Evolutionary conservation across 192 early-diverging fungal species (phyloP), one percentile per base, ranked within the genome.

Genomic region (Rhizophagus sp.): DNA sequence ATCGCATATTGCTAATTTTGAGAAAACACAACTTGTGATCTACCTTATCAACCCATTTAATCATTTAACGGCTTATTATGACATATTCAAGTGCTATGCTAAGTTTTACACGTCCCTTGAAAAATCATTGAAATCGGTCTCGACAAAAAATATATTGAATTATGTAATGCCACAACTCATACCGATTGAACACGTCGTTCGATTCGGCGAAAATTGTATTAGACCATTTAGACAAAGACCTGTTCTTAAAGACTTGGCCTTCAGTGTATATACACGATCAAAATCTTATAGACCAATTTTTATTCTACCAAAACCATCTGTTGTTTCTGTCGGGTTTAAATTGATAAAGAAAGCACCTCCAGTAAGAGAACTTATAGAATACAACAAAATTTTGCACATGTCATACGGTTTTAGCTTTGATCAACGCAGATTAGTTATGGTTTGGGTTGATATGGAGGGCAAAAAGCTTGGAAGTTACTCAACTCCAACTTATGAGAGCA

Each of bases 351-450:
- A n/a, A 41, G 49, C 47, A 25, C 62, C 33, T 17, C 75, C 73
- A 17, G 12, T 62, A 0, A 30, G 22, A 75, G 73, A 62, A 39
- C 30, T 62, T 61, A 27, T 64, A 17, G 39, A 19, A 15, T 73
- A 76, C 12, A 62, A 76, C 39, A 76, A 61, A 9, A 24, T 76
- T 17, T 36, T 73, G 22, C 75, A 76, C 5, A 64, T 76, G 30
- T 62, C 62, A 15, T 76, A 76, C 24, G 75, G 61, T 24, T 76
- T 41, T 49, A 76, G 75, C 39, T 63, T 76, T 62, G 75, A 76
- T 76, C 57, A 64, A 64, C 57, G 25, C 22, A 39, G 7, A 27
- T 27, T 64, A 3, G 12, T 76, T 15, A 25, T 62, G 39, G 57
- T 76, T 2, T 76, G 75, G 75, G 47, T 64, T 24, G 75, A 76